Base-by-base conservation (phyloP, 805 yeast genomes). In the Pichia exigua region DNA sequence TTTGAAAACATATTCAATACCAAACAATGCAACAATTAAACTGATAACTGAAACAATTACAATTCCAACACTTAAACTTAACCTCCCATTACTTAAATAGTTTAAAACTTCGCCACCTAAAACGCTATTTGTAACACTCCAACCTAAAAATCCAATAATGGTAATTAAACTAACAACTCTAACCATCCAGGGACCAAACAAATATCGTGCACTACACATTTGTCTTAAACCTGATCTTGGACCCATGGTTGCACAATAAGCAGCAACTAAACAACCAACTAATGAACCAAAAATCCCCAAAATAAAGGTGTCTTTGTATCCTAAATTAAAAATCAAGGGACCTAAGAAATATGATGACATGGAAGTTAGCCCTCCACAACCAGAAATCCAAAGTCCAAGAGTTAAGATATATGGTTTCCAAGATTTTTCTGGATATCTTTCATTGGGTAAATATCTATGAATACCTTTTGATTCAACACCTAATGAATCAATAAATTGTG, bases 51-150 rank as follows among this genome's bases (percentile, higher is more conserved):
- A 79, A 51, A 88, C 83, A 46, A 89, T 82, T 26, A 85, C 66
- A 51, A 89, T 84, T 5, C 96, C 96, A 20, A 81, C 82, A 62
- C 82, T 80, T 40, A 87, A 61, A 2, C 95, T 88, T 1, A 88
- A 75, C 54, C 73, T 75, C 17, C 79, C 86, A 58, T 81, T 69
- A 41, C 89, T 81, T 21, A 89, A 71, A 42, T 85, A 76, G 10
- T 80, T 73, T 46, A 89, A 66, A 53, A 89, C 83, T 67, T 89
- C 90, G 20, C 97, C 97, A 40, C 95, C 96, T 51, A 87, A 82
- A 46, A 88, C 94, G 58, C 86, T 79, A 63, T 87, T 88, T n/a
- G 88, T 90, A 38, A 89, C 83, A n/a, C 92, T 80, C 96, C 96
- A 89, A n/a, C 96, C 96, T 59, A 87, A 65, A 17, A 85, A 84